Evolutionary conservation across 2,329 filamentous ascomycete species (phyloP).

Genomic region (Clarireedia paspali): DNA sequence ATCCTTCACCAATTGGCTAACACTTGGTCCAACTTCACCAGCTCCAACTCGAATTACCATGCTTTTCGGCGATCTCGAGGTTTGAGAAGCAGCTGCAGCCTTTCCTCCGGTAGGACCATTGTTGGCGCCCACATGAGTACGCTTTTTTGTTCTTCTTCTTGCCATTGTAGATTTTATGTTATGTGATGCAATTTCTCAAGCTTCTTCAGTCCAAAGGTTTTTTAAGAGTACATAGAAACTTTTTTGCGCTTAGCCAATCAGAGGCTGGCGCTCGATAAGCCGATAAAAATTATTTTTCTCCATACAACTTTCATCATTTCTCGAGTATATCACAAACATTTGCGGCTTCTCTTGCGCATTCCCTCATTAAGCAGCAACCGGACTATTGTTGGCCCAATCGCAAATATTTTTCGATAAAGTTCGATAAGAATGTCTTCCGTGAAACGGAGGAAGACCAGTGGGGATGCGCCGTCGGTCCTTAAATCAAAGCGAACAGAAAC

Average conservation of each 20-base stretch:
- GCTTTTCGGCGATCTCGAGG: constrained; percentile 70
- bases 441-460: constrained; percentile 28
- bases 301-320: not conserved
- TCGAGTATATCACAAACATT: too few relatives aligned
- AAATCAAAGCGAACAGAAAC: constrained; percentile 16
- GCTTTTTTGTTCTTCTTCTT: constrained; percentile 75
- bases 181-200: constrained; percentile 11
- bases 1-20: constrained; percentile 87
- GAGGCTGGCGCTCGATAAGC: constrained; percentile 25
- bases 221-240: constrained; percentile 5
- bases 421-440: constrained; percentile 24
- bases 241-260: constrained; percentile 24
- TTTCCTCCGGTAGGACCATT: constrained; percentile 40
- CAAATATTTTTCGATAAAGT: too few relatives aligned
- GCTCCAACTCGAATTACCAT: constrained; percentile 98
- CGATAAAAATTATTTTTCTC: constrained; percentile 25
- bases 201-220: constrained; percentile 3
- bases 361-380: too few relatives aligned
- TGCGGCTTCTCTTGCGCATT: too few relatives aligned
- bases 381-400: too few relatives aligned
- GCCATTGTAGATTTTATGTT: constrained; percentile 51
- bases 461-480: constrained; percentile 13
- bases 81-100: constrained; percentile 48
- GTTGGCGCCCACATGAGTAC: constrained; percentile 68
- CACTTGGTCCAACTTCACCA: constrained; percentile 82